Percentiles rank a stretch among this genome's conserved stretches.
phyloP scores from a whole-genome alignment of 1,284 basidiomycete genomes.

The Boletellus deceptivus region DNA sequence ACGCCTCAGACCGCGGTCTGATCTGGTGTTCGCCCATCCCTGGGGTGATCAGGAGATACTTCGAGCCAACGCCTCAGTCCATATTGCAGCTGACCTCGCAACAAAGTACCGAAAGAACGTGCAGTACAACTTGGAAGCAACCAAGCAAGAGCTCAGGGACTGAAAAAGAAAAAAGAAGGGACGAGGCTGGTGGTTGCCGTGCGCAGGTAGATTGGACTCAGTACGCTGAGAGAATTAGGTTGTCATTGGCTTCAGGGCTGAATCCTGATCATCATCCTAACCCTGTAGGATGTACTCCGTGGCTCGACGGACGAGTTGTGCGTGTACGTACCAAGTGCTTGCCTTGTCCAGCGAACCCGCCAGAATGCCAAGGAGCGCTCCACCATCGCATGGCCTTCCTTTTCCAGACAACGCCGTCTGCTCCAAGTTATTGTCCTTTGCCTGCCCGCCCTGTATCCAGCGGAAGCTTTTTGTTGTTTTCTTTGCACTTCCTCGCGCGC shows the following conservation, averaged over 20 bases:
- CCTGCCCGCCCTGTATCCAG: not conserved
- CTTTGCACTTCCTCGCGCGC: not conserved
- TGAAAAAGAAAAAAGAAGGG: not conserved
- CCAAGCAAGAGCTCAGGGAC: slow-evolving; percentile 34
- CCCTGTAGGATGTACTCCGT: no score
- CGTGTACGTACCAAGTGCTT: no score
- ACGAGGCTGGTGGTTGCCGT: not conserved
- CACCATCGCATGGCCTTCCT: slow-evolving; percentile 11
- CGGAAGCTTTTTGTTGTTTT: slow-evolving; percentile 16
- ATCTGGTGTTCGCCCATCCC: not conserved
- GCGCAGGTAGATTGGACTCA: not conserved
- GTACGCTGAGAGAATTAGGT: not conserved
- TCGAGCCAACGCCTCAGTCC: slow-evolving; percentile 66
- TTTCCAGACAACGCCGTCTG: slow-evolving; percentile 19
- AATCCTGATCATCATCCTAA: no score
- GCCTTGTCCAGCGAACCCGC: no score
- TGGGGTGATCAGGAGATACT: slow-evolving; percentile 58
- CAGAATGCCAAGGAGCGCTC: not conserved
- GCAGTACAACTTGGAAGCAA: slow-evolving; percentile 79
- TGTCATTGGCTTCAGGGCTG: no score
- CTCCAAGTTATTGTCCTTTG: slow-evolving; percentile 13
- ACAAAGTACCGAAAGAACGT: slow-evolving; percentile 85
- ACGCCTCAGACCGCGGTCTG: not conserved
- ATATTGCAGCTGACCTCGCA: slow-evolving; percentile 73
- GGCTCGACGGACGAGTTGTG: no score